These are phyloP conservation scores for Sclerotinia nivalis DNA, from an alignment of 2,329 filamentous ascomycete genomes.

Conservation along the genomic window DNA sequence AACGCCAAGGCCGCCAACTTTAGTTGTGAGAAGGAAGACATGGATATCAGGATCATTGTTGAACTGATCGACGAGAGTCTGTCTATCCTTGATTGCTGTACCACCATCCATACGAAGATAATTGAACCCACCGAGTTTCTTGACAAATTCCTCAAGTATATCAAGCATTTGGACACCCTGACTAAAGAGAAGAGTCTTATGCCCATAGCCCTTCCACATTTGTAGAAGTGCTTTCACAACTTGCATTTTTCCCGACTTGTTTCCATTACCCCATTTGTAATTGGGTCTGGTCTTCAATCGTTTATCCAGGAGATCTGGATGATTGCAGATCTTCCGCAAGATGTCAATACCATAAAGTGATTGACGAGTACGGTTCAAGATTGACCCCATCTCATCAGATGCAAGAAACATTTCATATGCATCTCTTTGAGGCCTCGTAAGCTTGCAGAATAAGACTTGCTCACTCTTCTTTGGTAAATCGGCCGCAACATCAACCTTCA, in stretches of 20 bases:
- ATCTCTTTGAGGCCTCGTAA: constrained; percentile 75
- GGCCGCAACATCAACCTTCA: constrained; percentile 91
- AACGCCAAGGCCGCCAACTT: constrained; percentile 89
- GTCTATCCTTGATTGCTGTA: constrained; percentile 85
- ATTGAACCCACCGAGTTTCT: constrained; percentile 65
- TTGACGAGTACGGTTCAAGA: constrained; percentile 72
- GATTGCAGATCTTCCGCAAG: constrained; percentile 94
- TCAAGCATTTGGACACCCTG: constrained; percentile 95
- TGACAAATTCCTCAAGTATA: constrained; percentile 82
- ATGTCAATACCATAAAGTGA: constrained; percentile 89
- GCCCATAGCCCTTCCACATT: constrained; percentile 80
- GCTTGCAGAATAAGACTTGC: constrained; percentile 92
- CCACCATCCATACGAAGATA: constrained; percentile 92
- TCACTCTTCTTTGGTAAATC: constrained; percentile 96
- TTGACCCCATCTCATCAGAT: constrained; percentile 83
- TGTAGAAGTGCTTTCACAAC: constrained; percentile 85
- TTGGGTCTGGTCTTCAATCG: constrained; percentile 55
- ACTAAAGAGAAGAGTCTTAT: constrained; percentile 91
- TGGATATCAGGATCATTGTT: constrained; percentile 78
- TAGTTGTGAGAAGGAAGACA: constrained; percentile 91
- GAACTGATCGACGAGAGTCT: constrained; percentile 88
- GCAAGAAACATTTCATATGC: constrained; percentile 79
- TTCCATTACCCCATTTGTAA: constrained; percentile 75
- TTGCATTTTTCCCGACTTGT: constrained; percentile 92
- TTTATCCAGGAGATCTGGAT: constrained; percentile 82